These are phyloP conservation scores for Leavenworthia alabamica DNA, from an alignment of 345 rosid genomes.

Conservation along the genomic window DNA sequence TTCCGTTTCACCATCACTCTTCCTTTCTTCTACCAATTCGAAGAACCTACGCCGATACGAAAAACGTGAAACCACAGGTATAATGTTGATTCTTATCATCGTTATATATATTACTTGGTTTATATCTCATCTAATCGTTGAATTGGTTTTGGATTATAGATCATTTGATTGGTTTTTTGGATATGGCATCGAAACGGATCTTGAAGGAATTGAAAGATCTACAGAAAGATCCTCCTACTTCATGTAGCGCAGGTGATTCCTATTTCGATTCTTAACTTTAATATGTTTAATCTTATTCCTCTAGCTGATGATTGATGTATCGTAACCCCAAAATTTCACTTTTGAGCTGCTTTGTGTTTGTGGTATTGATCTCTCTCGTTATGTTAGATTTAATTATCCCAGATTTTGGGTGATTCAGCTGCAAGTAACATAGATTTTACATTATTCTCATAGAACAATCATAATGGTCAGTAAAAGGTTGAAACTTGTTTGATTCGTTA, in stretches of 20 bases:
- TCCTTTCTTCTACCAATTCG: too few species aligned
- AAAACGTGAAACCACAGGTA: too few species aligned
- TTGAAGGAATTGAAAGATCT: constrained; percentile 79
- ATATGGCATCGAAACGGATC: constrained; percentile 81
- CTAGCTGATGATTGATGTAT: not conserved
- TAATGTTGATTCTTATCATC: too few species aligned
- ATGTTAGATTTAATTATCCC: constrained; percentile 11
- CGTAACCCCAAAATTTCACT: not conserved
- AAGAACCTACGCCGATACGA: too few species aligned
- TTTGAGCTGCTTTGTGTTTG: not conserved
- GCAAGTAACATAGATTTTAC: not conserved
- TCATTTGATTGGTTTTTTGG: constrained; percentile 20
- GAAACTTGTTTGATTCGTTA: not conserved
- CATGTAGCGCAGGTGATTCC: constrained; percentile 72
- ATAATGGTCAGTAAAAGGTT: not conserved
- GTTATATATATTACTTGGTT: too few species aligned
- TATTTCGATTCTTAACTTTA: not conserved
- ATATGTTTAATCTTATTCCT: not conserved
- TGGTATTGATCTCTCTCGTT: not conserved
- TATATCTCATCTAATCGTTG: too few species aligned
- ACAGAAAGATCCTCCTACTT: constrained; percentile 78
- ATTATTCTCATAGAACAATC: not conserved
- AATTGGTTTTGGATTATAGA: too few species aligned
- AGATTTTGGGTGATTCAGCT: constrained; percentile 4
- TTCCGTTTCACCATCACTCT: too few species aligned